Evolutionary conservation across 352 stramenopile genomes (phyloP).

Genomic region (Globisporangium paroecandrum): DNA sequence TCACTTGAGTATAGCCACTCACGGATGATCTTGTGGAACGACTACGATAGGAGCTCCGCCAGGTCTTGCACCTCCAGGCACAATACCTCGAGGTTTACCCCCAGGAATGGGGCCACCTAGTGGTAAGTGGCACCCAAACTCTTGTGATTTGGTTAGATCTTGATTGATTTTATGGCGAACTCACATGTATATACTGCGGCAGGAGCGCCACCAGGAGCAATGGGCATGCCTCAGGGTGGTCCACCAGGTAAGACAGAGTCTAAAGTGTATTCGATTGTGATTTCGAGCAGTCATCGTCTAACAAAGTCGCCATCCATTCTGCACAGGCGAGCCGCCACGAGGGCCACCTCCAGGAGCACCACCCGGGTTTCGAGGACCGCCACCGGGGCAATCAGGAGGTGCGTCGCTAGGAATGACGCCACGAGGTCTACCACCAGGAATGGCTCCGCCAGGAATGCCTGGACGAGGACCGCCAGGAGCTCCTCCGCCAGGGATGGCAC

Average conservation of each 20-base stretch:
- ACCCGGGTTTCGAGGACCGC: constrained; percentile 29
- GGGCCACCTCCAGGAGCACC: constrained; percentile 17
- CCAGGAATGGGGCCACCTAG: constrained; percentile 15
- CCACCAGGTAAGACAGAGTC: constrained; percentile 22
- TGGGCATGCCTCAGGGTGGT: constrained; percentile 18
- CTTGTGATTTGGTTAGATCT: neutral
- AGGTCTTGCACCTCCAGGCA: constrained; percentile 14
- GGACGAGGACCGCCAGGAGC: neutral
- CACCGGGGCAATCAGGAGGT: constrained; percentile 28
- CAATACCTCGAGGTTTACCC: constrained; percentile 9
- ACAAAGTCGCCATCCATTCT: neutral
- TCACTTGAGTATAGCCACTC: neutral
- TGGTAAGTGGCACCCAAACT: neutral
- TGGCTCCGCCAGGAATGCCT: neutral
- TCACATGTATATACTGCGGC: constrained; percentile 4
- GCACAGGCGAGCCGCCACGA: constrained; percentile 16
- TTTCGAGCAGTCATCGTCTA: neutral
- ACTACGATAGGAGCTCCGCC: constrained; percentile 17
- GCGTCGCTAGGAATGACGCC: constrained; percentile 10
- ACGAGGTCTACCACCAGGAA: constrained; percentile 5
- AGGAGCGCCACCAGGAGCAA: constrained; percentile 28
- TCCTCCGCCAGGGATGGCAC: constrained; percentile 1
- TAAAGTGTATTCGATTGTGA: neutral
- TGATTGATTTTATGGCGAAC: neutral
- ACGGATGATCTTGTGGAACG: neutral